phyloP scores from a whole-genome alignment of 148 eudicot genomes.

The Dysphania ambrosioides region DNA sequence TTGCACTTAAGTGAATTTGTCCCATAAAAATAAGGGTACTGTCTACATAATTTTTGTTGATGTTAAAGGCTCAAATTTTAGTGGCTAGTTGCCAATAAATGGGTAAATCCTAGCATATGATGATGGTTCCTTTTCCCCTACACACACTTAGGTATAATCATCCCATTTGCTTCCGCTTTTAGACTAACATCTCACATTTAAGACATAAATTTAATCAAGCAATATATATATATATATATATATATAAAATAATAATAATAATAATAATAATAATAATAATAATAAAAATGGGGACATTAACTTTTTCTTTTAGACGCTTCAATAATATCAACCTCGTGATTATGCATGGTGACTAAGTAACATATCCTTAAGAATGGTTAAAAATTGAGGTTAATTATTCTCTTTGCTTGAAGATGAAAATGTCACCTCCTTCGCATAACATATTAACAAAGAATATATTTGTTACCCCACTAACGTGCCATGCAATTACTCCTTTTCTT shows the following conservation, averaged over 20 bases:
- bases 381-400: slow-evolving; percentile 26
- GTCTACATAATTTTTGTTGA: slow-evolving; percentile 22
- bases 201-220: no score
- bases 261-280: no score
- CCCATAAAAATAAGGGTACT: slow-evolving; percentile 1
- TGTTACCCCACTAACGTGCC: slow-evolving; percentile 37
- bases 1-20: slow-evolving; percentile 25
- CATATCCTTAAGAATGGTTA: slow-evolving; percentile 17
- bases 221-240: no score
- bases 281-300: slow-evolving; percentile 5
- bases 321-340: slow-evolving; percentile 24
- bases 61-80: slow-evolving; percentile 4
- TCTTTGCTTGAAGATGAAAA: slow-evolving; percentile 29
- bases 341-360: slow-evolving; percentile 31
- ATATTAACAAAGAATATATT: slow-evolving; percentile 24
- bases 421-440: slow-evolving; percentile 24
- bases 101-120: slow-evolving; percentile 16
- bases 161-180: slow-evolving; percentile 5
- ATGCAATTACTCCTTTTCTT: slow-evolving; percentile 27
- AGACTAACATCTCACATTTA: not conserved
- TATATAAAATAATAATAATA: no score
- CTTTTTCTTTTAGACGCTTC: slow-evolving; percentile 24
- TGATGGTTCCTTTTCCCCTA: slow-evolving; percentile 14
- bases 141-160: slow-evolving; percentile 22
- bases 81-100: slow-evolving; percentile 25